Conservation (phyloP, 2,329 filamentous ascomycete genomes). For the Fusarium virguliforme region DNA sequence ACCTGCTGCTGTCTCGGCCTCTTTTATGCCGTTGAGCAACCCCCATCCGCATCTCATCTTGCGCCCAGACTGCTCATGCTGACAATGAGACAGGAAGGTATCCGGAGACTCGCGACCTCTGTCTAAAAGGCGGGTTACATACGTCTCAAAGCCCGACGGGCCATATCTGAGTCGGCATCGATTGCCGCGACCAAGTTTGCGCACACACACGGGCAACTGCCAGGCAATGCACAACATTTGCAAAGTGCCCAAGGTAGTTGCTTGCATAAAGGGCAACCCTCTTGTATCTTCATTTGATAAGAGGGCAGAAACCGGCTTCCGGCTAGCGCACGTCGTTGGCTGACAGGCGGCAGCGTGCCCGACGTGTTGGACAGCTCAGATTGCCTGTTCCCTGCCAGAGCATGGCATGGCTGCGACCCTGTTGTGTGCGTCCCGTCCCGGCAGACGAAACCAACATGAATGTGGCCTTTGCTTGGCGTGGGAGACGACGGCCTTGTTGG, state of each 20-base stretch:
- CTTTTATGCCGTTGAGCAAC: slow-evolving; percentile 15
- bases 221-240: slow-evolving; percentile 21
- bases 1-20: slow-evolving; percentile 17
- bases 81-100: slow-evolving; percentile 2
- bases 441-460: slow-evolving; percentile 22
- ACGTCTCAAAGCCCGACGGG: slow-evolving; percentile 6
- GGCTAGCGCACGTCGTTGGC: slow-evolving; percentile 1
- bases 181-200: neutral
- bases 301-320: neutral
- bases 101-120: neutral
- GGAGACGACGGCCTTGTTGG: slow-evolving; percentile 1
- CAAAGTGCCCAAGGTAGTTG: slow-evolving; percentile 13
- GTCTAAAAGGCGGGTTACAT: slow-evolving; percentile 1
- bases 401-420: slow-evolving; percentile 15
- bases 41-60: slow-evolving; percentile 19
- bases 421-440: slow-evolving; percentile 23
- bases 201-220: neutral
- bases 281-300: slow-evolving; percentile 1
- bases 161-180: neutral
- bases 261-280: slow-evolving; percentile 7
- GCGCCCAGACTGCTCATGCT: slow-evolving; percentile 10
- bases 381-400: slow-evolving; percentile 16
- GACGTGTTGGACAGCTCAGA: slow-evolving; percentile 8
- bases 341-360: slow-evolving; percentile 6
- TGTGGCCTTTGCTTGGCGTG: slow-evolving; percentile 20